phyloP scores from a whole-genome alignment of 2,329 filamentous ascomycete genomes.

The Nannizzia gypsea region DNA sequence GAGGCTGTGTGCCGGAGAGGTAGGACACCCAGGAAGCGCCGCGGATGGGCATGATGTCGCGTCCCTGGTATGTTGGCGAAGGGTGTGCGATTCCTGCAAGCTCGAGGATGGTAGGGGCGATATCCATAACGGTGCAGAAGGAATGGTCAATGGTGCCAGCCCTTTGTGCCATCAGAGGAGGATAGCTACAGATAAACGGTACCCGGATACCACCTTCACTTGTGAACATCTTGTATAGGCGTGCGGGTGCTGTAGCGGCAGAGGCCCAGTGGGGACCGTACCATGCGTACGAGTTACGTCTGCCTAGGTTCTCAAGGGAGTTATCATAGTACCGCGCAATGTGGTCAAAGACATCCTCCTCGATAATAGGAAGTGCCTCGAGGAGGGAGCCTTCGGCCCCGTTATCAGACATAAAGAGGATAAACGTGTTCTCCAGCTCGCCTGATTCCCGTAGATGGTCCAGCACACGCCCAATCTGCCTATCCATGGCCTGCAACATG shows the following conservation, averaged over 20 bases:
- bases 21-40: conserved; percentile 38
- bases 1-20: conserved; percentile 19
- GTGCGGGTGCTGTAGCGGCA: conserved; percentile 41
- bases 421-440: conserved; percentile 52
- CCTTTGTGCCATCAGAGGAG: conserved; percentile 15
- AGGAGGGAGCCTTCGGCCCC: conserved; percentile 49
- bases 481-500: conserved; percentile 53
- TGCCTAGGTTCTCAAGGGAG: conserved; percentile 46
- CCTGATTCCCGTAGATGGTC: conserved; percentile 44
- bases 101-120: conserved; percentile 36
- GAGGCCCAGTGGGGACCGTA: conserved; percentile 48
- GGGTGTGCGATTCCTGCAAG: conserved; percentile 40
- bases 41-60: conserved; percentile 29
- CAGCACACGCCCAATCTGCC: conserved; percentile 48
- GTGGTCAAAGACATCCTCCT: conserved; percentile 43
- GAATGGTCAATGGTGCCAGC: conserved; percentile 37
- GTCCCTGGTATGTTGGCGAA: conserved; percentile 36
- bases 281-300: conserved; percentile 48
- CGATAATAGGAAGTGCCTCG: conserved; percentile 47
- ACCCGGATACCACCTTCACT: conserved; percentile 43
- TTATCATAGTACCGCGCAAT: conserved; percentile 49
- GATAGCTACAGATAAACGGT: conserved; percentile 40
- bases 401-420: conserved; percentile 54
- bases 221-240: conserved; percentile 40
- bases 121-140: conserved; percentile 45